Evolutionary conservation across 257 asterid species (phyloP), one percentile per base, ranked within the genome.

Genomic region (Solanum ossicruentum): DNA sequence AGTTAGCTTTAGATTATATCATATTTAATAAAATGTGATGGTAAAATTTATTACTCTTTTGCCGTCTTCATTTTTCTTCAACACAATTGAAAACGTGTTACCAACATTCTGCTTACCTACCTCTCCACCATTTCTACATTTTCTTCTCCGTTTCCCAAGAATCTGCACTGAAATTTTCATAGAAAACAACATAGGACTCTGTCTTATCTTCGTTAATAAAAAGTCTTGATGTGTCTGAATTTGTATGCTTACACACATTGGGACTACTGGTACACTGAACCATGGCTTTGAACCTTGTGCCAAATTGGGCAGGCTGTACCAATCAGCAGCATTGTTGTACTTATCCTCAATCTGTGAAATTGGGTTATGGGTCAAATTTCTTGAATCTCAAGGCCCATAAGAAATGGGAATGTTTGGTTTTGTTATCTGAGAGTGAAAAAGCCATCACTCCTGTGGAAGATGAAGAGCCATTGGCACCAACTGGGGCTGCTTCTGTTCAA

Each of bases 371-470:
- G 82, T 52, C 85, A 58, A 26, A 21, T 87, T 84, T 86, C 79
- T 84, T 87, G 92, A 94, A 90, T 89, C 78, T 89, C 82, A 91
- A 88, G 90, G 39, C 52, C 88, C 81, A 82, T 41, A 87, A 84
- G 85, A 92, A 92, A 85, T 87, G 94, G 96, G 93, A 87, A 65
- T 91, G 94, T 80, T 85, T 78, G 84, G 84, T 84, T 63, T 28
- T 80, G 65, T 41, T 88, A 89, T 61, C 89, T 49, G 80, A 87
- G 51, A 90, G 89, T 60, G 82, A 87, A 43, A 90, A 88, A 90
- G 93, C 90, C 66, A 83, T 82, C 56, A 87, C 94, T 55, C 88
- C 94, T 18, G 90, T 91, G 65, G 95, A 88, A 15, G 97, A 93
- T 88, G 93, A 91, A 87, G 87, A 84, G 88, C 92, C 97, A 69